Evolutionary conservation across 768 basidiomycete genomes (phyloP).

Genomic region (Xerocomellus intermedius): DNA sequence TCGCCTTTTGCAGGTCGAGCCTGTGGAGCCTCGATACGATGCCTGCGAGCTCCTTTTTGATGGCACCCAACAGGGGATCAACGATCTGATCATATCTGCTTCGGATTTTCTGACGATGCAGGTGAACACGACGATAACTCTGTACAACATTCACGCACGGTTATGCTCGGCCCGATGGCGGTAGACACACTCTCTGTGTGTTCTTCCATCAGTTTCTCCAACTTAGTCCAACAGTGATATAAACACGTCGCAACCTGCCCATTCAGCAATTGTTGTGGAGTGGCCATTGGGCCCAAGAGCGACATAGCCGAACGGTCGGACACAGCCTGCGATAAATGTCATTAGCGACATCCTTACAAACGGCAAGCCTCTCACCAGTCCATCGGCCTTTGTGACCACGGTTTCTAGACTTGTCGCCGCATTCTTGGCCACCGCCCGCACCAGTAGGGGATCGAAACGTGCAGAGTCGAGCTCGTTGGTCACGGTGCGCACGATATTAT

Average conservation of each 20-base stretch:
- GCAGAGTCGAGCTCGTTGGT: constrained; percentile 72
- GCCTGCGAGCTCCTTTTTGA: constrained; percentile 77
- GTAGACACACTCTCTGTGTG: constrained; percentile 43
- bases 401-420: constrained; percentile 67
- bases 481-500: constrained; percentile 70
- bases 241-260: constrained; percentile 75
- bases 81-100: constrained; percentile 52
- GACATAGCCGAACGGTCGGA: constrained; percentile 73
- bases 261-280: constrained; percentile 76
- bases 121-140: not conserved
- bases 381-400: constrained; percentile 61
- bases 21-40: constrained; percentile 84
- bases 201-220: constrained; percentile 26
- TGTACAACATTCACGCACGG: constrained; percentile 42
- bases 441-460: constrained; percentile 75
- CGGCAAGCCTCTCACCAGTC: constrained; percentile 49
- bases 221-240: constrained; percentile 25
- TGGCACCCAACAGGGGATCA: constrained; percentile 61
- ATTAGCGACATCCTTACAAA: not conserved
- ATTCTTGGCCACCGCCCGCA: constrained; percentile 75
- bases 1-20: constrained; percentile 72
- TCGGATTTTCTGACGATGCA: constrained; percentile 21
- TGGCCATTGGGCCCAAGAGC: constrained; percentile 73
- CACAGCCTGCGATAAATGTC: constrained; percentile 45
- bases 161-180: constrained; percentile 53